These are phyloP conservation scores for Biscogniauxia mediterranea DNA, from an alignment of 2,329 filamentous ascomycete genomes.

Conservation along the genomic window DNA sequence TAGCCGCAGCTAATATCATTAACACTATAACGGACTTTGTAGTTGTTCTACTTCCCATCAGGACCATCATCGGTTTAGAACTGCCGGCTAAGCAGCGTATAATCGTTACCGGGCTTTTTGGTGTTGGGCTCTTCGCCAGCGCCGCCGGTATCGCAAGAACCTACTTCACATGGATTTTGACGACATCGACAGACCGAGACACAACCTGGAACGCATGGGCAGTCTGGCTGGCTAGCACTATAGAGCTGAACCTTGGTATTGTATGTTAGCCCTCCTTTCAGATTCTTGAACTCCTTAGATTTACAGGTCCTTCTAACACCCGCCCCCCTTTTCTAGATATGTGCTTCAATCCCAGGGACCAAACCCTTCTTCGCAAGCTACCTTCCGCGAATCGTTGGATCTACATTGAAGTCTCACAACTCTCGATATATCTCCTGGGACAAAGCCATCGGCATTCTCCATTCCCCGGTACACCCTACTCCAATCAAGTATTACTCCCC, in stretches of 20 bases:
- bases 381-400: slow-evolving; percentile 27
- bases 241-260: slow-evolving; percentile 45
- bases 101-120: slow-evolving; percentile 47
- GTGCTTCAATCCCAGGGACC: slow-evolving; percentile 43
- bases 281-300: neutral
- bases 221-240: slow-evolving; percentile 34
- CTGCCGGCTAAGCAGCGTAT: slow-evolving; percentile 46
- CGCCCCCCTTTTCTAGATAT: slow-evolving; percentile 33
- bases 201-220: slow-evolving; percentile 37
- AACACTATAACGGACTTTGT: slow-evolving; percentile 60
- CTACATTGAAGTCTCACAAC: slow-evolving; percentile 8
- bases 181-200: slow-evolving; percentile 30
- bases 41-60: slow-evolving; percentile 51
- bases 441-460: slow-evolving; percentile 2
- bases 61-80: slow-evolving; percentile 43
- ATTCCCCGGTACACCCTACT: neutral
- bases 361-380: slow-evolving; percentile 43
- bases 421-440: slow-evolving; percentile 10
- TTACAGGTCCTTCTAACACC: neutral
- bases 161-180: slow-evolving; percentile 35
- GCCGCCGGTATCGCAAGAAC: slow-evolving; percentile 38
- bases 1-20: slow-evolving; percentile 54
- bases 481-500: neutral
- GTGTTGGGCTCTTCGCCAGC: slow-evolving; percentile 47
- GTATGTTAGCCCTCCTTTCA: slow-evolving; percentile 25